Evolutionary conservation across 2,329 filamentous ascomycete species (phyloP), one percentile per base, ranked within the genome.

Genomic region (Apiospora kogelbergensis): DNA sequence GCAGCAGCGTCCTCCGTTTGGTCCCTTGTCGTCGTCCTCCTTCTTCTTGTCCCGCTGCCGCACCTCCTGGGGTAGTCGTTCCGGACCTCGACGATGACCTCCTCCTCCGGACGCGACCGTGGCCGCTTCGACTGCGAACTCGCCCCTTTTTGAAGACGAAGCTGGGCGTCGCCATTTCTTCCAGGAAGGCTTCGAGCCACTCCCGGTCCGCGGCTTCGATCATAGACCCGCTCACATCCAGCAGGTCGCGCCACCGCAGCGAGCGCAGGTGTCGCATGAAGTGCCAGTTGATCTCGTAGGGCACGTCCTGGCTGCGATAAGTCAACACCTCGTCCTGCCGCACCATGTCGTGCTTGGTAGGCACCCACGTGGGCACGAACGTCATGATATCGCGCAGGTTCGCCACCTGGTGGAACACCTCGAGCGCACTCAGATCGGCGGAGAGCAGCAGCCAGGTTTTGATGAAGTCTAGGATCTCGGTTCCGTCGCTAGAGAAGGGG

Each of bases 361-460:
- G 63, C 17, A 65, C 30, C 24, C 15, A 45, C 17, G 2, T 2
- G 20, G 63, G 63, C 9, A 65, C 3, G 24, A 45, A 65, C 9
- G 41, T 33, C 63, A 30, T 24, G 4, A 40, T 13, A 24, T 45
- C 63, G 24, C 44, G 24, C 41, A 65, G 41, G 41, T 26, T 45
- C 22, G 63, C 41, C 22, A 65, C 24, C 41, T 26, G 41, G 63
- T 65, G 30, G 41, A 65, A n/a, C 11, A 65, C 63, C 9, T 42
- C 63, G 15, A 65, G 44, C 24, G 41, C 41, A 17, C 44, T 45
- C 1, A 65, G 41, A 15, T 65, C 63, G 11, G 15, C 44, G 15
- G 63, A 41, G 17, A 65, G 24, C 41, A 65, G 41, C 17, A 65
- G 41, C 63, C 63, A 65, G 17, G 9, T n/a, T 40, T 65, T 65